phyloP scores from a whole-genome alignment of 78 protist species.

The Cavenderia fasciculata region DNA sequence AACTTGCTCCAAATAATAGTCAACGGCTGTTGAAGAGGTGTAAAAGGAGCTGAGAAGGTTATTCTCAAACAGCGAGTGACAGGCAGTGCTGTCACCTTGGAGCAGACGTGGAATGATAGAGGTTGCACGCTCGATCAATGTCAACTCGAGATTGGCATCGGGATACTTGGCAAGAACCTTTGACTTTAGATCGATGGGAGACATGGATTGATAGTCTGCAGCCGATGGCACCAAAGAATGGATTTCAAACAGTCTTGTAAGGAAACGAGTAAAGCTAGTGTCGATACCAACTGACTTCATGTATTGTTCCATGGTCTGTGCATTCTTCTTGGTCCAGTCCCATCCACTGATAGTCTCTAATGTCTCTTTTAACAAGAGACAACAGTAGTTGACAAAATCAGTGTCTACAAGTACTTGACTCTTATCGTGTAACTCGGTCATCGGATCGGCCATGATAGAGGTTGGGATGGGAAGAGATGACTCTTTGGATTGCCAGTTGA shows the following conservation, averaged over 20 bases:
- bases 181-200: background rate
- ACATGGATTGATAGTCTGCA: no score
- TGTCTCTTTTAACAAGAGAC: background rate
- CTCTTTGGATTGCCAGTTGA: constrained; percentile 2
- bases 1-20: constrained; percentile 1
- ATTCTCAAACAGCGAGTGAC: constrained; percentile 21
- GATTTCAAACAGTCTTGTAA: background rate
- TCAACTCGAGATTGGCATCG: background rate
- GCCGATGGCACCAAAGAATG: background rate
- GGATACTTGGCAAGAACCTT: background rate
- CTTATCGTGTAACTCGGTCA: background rate
- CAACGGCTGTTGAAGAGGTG: background rate
- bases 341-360: background rate
- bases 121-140: constrained; percentile 26
- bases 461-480: background rate
- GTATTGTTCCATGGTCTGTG: background rate
- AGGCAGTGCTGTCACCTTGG: background rate
- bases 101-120: constrained; percentile 6
- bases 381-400: background rate
- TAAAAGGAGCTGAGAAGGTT: constrained; percentile 13
- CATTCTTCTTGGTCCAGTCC: background rate
- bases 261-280: constrained; percentile 1
- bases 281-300: background rate
- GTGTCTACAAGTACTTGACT: constrained; percentile 1
- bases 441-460: background rate